These are phyloP conservation scores for Talaromyces wortmannii DNA, from an alignment of 495 filamentous ascomycete genomes.

Conservation along the genomic window DNA sequence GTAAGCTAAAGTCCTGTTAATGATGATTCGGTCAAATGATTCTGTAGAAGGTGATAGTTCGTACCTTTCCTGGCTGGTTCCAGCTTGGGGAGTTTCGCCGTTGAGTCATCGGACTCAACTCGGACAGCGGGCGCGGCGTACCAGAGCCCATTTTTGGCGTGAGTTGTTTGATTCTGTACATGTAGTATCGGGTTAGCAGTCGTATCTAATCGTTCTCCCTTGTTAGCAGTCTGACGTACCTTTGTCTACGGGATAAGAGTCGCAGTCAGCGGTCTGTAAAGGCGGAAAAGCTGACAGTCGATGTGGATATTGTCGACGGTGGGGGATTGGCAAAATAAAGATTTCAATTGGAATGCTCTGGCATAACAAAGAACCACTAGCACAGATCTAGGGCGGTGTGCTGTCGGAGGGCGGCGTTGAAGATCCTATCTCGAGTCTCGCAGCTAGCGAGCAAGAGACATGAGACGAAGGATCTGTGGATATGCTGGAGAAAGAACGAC, in stretches of 20 bases:
- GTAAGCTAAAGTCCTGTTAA: background rate
- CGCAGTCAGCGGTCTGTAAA: background rate
- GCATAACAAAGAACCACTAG: background rate
- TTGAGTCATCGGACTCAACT: constrained; percentile 49
- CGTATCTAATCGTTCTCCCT: background rate
- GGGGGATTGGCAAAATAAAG: background rate
- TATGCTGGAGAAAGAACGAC: background rate
- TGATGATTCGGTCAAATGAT: constrained; percentile 5
- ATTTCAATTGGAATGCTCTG: background rate
- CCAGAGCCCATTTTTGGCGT: constrained; percentile 27
- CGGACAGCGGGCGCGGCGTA: constrained; percentile 42
- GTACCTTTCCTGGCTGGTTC: constrained; percentile 62
- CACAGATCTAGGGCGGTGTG: background rate
- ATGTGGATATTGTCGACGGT: background rate
- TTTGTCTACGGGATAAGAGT: background rate
- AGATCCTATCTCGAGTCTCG: background rate
- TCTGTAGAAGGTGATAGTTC: background rate
- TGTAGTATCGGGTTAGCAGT: background rate
- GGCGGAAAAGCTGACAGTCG: background rate
- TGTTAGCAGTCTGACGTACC: background rate
- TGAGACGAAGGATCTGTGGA: background rate
- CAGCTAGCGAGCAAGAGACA: background rate
- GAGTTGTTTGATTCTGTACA: background rate
- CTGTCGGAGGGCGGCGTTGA: background rate
- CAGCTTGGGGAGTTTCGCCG: constrained; percentile 71